Conservation (phyloP, 2,329 filamentous ascomycete species). For the Ophiostoma australiae region DNA sequence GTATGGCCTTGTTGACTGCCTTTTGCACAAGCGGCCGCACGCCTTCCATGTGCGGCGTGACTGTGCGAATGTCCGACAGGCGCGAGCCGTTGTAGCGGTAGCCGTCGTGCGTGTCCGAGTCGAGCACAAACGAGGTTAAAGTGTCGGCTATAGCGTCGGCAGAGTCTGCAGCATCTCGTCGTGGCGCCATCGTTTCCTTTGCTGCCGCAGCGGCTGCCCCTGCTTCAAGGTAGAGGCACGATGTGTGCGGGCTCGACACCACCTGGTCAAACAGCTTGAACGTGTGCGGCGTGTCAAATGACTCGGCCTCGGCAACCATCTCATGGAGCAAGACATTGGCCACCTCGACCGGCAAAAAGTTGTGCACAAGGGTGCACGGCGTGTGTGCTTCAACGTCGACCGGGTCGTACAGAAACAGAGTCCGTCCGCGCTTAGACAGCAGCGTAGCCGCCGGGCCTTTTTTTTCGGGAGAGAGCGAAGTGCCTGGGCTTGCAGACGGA, state of each 20-base stretch:
- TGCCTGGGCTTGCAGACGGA: slow-evolving; percentile 18
- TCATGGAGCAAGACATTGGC: slow-evolving; percentile 72
- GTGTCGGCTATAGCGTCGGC: not conserved
- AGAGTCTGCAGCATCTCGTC: not conserved
- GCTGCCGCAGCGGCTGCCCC: not conserved
- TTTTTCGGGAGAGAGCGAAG: slow-evolving; percentile 30
- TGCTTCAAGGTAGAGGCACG: slow-evolving; percentile 72
- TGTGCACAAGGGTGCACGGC: slow-evolving; percentile 86
- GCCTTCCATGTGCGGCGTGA: slow-evolving; percentile 67
- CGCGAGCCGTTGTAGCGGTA: slow-evolving; percentile 81
- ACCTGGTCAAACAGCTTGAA: slow-evolving; percentile 86
- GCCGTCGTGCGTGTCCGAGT: slow-evolving; percentile 38
- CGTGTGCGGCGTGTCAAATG: slow-evolving; percentile 58
- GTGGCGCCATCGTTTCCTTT: not conserved
- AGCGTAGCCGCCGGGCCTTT: slow-evolving; percentile 32
- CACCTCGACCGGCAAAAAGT: slow-evolving; percentile 69
- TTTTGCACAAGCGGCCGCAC: slow-evolving; percentile 66
- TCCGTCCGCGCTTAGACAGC: slow-evolving; percentile 67
- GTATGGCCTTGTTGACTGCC: slow-evolving; percentile 74
- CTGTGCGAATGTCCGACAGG: slow-evolving; percentile 68
- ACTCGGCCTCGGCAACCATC: slow-evolving; percentile 64
- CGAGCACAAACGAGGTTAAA: slow-evolving; percentile 15
- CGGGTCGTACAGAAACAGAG: slow-evolving; percentile 77
- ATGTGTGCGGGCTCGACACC: slow-evolving; percentile 79
- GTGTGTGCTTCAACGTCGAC: slow-evolving; percentile 76